phyloP scores from a whole-genome alignment of 148 eudicot genomes.

The Linanthus parryae region DNA sequence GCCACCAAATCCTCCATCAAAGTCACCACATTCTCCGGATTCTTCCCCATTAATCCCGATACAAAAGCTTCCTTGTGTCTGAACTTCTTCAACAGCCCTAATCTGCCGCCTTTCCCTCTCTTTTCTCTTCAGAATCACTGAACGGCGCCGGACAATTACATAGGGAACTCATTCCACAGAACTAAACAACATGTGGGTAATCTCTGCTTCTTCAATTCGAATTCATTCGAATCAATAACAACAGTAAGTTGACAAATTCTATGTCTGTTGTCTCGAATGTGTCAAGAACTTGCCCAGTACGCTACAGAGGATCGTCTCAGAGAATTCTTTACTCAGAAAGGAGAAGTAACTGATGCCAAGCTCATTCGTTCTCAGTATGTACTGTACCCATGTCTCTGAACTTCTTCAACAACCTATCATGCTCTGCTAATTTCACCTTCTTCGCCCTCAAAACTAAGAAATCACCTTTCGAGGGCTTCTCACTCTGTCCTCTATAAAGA shows the following conservation, averaged over 20 bases:
- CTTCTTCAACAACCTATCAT: conserved; percentile 77
- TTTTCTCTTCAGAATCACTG: no score
- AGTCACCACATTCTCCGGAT: conserved; percentile 65
- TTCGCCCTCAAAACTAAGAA: conserved; percentile 52
- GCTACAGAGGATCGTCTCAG: conserved; percentile 61
- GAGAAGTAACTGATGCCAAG: conserved; percentile 93
- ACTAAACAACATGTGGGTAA: no score
- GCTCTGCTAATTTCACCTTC: conserved; percentile 67
- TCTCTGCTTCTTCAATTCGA: no score
- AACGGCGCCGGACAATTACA: no score
- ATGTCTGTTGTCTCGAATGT: conserved; percentile 83
- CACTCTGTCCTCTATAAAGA: conserved; percentile 74
- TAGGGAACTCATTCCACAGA: no score
- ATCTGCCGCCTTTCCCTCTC: no score
- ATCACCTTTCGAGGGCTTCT: conserved; percentile 79
- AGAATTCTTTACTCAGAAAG: conserved; percentile 75
- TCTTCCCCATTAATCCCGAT: conserved; percentile 55
- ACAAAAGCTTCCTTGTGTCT: conserved; percentile 93
- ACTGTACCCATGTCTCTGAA: no score
- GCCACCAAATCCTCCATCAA: conserved; percentile 94
- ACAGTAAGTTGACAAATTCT: no score
- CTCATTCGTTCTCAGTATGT: conserved; percentile 81
- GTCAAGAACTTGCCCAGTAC: conserved; percentile 77
- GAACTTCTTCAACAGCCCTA: no score
- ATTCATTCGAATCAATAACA: no score